Evolutionary conservation across 2,329 filamentous ascomycete species (phyloP), one percentile per base, ranked within the genome.

Genomic region (Lojkania enalia): DNA sequence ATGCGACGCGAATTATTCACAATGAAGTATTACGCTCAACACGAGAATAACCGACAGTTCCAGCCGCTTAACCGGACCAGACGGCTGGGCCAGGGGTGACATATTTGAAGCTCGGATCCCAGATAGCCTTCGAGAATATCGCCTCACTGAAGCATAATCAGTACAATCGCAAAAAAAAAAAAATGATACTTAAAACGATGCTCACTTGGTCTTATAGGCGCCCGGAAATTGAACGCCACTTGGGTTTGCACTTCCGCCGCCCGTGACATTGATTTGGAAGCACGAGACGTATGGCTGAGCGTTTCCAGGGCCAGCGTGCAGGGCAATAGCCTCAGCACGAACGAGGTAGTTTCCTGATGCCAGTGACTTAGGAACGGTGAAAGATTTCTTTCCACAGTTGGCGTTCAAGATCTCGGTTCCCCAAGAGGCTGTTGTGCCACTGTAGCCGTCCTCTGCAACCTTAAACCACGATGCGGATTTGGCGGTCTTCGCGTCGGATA

Each of bases 351-450:
- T 55, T 13, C 66, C 63, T 3, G 51, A 23, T 14, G 64, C 66
- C 18, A 68, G 45, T 44, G 41, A 60, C 54, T 61, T 67, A 38
- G 66, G 66, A 6, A 69, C 66, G 9, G 61, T 64, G 44, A 69
- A 69, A 2, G 63, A 49, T 27, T 60, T 52, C 55, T 68, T 69
- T 38, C 65, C 65, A 48, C 65, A 68, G 58, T 69, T 69, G 16
- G 66, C 65, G 50, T 68, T 69, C 38, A 69, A 61, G 48, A 67
- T 67, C 56, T 69, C 64, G 13, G 66, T 69, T 11, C 65, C 65
- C 66, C 66, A 69, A 1, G 63, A 61, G 0, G 63, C 58, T 0
- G 60, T 66, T 2, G 64, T 67, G 44, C 66, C 66, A 1, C 57
- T 61, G 58, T 67, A 67, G 16, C 64, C 65, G 30, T 69, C 65